phyloP scores from a whole-genome alignment of 495 filamentous ascomycete species.

The Aspergillus indologenus region DNA sequence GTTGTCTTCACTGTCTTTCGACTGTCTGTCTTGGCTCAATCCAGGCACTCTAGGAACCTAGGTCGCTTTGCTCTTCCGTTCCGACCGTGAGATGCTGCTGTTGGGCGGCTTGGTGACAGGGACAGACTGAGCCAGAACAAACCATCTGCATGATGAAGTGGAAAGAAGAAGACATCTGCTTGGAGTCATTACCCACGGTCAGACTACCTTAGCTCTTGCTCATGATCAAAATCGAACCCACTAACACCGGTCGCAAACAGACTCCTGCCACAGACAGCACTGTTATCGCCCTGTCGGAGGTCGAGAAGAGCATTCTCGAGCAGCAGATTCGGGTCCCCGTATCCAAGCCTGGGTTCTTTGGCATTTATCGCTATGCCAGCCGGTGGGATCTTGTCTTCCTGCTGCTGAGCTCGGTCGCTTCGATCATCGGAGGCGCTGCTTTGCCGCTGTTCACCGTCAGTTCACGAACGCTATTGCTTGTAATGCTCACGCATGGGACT shows the following conservation, averaged over 20 bases:
- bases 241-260: not conserved
- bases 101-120: not conserved
- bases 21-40: not conserved
- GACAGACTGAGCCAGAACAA: not conserved
- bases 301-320: conserved; percentile 63
- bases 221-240: not conserved
- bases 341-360: conserved; percentile 60
- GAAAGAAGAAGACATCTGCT: conserved; percentile 4
- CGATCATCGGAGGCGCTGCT: conserved; percentile 75
- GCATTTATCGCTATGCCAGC: conserved; percentile 77
- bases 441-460: conserved; percentile 82
- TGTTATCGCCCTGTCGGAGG: conserved; percentile 10
- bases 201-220: not conserved
- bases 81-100: not conserved
- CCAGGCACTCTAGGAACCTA: not conserved
- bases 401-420: conserved; percentile 54
- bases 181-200: conserved; percentile 10
- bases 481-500: no score
- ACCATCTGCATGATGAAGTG: conserved; percentile 5
- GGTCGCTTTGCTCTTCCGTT: not conserved
- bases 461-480: not conserved
- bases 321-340: conserved; percentile 67
- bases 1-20: not conserved
- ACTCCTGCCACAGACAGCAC: conserved; percentile 6
- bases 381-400: conserved; percentile 71